Conservation (phyloP, 345 rosid genomes). For the Aethionema arabicum region DNA sequence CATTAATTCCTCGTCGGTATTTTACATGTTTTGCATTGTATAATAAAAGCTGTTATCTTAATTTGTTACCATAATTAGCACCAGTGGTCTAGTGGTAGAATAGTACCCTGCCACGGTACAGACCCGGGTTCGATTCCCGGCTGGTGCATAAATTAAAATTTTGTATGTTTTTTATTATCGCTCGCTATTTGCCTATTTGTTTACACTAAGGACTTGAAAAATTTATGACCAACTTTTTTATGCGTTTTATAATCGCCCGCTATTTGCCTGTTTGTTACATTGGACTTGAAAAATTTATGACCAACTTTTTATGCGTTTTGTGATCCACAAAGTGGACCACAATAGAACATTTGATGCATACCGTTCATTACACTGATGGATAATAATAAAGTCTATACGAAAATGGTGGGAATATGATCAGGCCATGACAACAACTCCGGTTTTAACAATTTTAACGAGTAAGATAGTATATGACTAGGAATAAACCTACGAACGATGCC, state of each 20-base stretch:
- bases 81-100: slow-evolving; percentile 49
- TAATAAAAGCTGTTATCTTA: too few relatives aligned
- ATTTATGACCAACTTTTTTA: too few relatives aligned
- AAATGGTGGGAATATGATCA: slow-evolving; percentile 13
- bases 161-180: too few relatives aligned
- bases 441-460: slow-evolving; percentile 51
- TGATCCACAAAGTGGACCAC: slow-evolving; percentile 15
- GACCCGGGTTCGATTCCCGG: slow-evolving; percentile 72
- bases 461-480: slow-evolving; percentile 79
- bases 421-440: slow-evolving; percentile 9
- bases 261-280: too few relatives aligned
- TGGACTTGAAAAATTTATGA: too few relatives aligned
- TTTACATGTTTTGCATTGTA: too few relatives aligned
- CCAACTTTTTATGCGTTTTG: too few relatives aligned
- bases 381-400: slow-evolving; percentile 13
- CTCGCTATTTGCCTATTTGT: too few relatives aligned
- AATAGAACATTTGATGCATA: slow-evolving; percentile 20
- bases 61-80: slow-evolving; percentile 24
- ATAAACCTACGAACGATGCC: slow-evolving; percentile 80
- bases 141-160: slow-evolving; percentile 23
- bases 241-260: too few relatives aligned
- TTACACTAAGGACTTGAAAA: too few relatives aligned
- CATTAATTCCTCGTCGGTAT: too few relatives aligned
- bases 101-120: slow-evolving; percentile 73
- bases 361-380: slow-evolving; percentile 18